These are phyloP conservation scores for Fusarium agapanthi DNA, from an alignment of 2,329 filamentous ascomycete genomes.

Conservation along the genomic window DNA sequence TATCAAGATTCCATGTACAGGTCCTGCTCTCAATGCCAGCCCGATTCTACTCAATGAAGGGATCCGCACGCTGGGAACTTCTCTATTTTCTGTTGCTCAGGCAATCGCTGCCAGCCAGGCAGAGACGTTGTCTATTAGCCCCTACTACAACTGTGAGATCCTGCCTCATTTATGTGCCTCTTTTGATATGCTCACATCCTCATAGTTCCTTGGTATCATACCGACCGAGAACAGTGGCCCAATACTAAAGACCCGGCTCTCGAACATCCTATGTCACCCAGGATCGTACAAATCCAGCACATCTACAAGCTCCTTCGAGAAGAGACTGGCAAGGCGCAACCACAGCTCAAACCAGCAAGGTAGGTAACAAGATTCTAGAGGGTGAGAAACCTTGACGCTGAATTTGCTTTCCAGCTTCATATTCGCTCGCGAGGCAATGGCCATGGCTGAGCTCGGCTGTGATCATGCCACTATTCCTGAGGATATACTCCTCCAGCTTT, in stretches of 20 bases:
- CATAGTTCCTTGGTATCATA: neutral
- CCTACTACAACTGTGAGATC: neutral
- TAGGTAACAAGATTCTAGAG: rapidly evolving
- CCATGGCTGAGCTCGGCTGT: neutral
- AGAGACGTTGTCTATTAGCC: neutral
- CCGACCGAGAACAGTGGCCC: neutral
- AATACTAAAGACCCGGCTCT: slow-evolving; percentile 3
- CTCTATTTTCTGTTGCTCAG: neutral
- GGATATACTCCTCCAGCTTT: neutral
- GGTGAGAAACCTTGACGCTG: rapidly evolving
- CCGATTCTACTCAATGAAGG: neutral
- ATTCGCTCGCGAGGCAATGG: neutral
- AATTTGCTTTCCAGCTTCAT: neutral
- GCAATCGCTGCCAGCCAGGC: neutral
- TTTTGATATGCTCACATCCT: neutral
- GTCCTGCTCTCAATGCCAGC: slow-evolving; percentile 4
- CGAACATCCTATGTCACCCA: slow-evolving; percentile 10
- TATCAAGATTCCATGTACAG: slow-evolving; percentile 3
- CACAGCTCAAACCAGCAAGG: slow-evolving; percentile 7
- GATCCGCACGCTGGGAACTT: slow-evolving; percentile 4
- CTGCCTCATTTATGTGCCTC: rapidly evolving
- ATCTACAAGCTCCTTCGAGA: neutral
- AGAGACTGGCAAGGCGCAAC: neutral
- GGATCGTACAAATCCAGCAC: neutral
- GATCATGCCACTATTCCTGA: neutral